A percentile compares a stretch with the other conserved stretches of the same genome.
These are phyloP conservation scores for Durio zibethinus DNA, from an alignment of 345 rosid species.

Conservation along the genomic window DNA sequence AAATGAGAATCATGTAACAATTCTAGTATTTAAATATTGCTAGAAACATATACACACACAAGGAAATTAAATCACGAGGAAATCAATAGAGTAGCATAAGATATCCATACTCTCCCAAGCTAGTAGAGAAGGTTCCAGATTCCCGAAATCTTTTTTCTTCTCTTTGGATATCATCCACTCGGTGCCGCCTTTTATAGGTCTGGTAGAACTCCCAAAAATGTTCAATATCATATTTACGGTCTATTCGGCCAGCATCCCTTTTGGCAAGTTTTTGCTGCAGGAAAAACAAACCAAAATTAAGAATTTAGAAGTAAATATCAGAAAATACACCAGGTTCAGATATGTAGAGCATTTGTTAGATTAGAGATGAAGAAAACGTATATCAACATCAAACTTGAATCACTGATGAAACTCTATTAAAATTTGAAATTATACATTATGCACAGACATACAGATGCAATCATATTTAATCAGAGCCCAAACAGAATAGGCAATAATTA, in stretches of 20 bases:
- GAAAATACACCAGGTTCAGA: not conserved
- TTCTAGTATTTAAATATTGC: slow-evolving; percentile 6
- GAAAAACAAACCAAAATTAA: slow-evolving; percentile 13
- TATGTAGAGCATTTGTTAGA: not conserved
- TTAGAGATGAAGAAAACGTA: not conserved
- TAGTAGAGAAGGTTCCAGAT: slow-evolving; percentile 72
- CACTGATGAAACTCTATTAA: not conserved
- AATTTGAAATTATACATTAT: not conserved
- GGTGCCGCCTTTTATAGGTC: slow-evolving; percentile 62
- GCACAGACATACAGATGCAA: not conserved
- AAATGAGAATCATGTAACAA: not conserved
- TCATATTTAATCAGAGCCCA: not conserved
- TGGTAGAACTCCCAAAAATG: slow-evolving; percentile 81
- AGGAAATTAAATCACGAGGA: slow-evolving; percentile 8
- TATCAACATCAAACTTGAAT: not conserved
- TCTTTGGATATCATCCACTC: slow-evolving; percentile 84
- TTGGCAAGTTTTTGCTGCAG: slow-evolving; percentile 97
- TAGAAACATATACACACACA: not conserved
- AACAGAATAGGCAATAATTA: not conserved
- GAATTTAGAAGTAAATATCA: slow-evolving; percentile 4
- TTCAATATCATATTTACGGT: slow-evolving; percentile 81
- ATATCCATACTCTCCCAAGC: slow-evolving; percentile 73
- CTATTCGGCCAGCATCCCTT: slow-evolving; percentile 66
- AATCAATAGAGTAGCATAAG: slow-evolving; percentile 7
- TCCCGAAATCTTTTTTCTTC: slow-evolving; percentile 78